Evolutionary conservation across 2,329 filamentous ascomycete genomes (phyloP).

Genomic region (Amauroascus verrucosus): DNA sequence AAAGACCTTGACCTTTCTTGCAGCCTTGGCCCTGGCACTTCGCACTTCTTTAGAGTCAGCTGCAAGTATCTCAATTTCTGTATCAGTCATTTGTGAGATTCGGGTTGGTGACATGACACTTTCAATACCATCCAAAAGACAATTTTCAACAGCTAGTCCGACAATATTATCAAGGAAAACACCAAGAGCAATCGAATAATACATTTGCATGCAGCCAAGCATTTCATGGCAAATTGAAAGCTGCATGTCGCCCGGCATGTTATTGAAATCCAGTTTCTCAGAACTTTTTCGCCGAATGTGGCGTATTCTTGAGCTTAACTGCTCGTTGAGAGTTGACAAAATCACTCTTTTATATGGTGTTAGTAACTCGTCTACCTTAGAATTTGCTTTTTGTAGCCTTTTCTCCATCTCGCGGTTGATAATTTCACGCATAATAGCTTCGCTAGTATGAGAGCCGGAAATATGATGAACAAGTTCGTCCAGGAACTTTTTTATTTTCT

Average conservation of each 20-base stretch:
- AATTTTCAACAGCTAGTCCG: constrained; percentile 30
- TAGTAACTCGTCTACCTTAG: constrained; percentile 20
- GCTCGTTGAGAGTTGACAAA: constrained; percentile 16
- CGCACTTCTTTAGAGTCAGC: constrained; percentile 19
- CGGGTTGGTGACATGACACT: constrained; percentile 26
- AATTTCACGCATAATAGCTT: constrained; percentile 18
- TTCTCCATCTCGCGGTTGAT: constrained; percentile 17
- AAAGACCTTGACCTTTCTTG: constrained; percentile 15
- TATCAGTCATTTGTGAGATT: constrained; percentile 26
- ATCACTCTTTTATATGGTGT: constrained; percentile 18
- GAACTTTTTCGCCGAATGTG: constrained; percentile 11
- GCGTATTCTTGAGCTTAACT: constrained; percentile 10
- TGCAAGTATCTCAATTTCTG: constrained; percentile 20
- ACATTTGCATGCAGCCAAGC: constrained; percentile 20
- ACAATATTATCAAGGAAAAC: constrained; percentile 32
- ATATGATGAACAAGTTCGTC: constrained; percentile 19
- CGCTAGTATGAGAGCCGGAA: constrained; percentile 13
- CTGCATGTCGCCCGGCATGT: constrained; percentile 8
- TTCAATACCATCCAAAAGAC: constrained; percentile 28
- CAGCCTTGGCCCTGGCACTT: constrained; percentile 9
- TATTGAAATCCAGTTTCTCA: background rate
- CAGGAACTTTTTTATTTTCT: constrained; percentile 16
- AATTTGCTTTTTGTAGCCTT: constrained; percentile 16
- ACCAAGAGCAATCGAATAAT: constrained; percentile 22
- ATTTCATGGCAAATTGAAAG: constrained; percentile 15